Conservation (phyloP, 108 stramenopile genomes). For the Skeletonema potamos region DNA sequence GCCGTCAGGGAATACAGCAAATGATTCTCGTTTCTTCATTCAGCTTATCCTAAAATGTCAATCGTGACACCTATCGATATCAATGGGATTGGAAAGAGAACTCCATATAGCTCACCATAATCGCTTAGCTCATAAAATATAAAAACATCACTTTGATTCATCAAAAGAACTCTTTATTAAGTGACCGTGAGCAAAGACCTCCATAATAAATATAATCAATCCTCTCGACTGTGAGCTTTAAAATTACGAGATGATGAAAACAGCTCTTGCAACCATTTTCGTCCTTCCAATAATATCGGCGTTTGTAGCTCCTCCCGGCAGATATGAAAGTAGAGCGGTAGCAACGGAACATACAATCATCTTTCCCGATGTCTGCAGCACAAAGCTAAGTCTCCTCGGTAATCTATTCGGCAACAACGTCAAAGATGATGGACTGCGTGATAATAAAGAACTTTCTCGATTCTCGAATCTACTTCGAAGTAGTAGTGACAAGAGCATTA, state of each 20-base stretch:
- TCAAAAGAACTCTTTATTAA: too few species aligned
- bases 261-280: neutral
- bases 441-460: conserved; percentile 9
- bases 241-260: neutral
- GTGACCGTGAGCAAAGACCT: too few species aligned
- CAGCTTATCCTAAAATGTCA: too few species aligned
- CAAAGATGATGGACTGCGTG: neutral
- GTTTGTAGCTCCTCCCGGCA: neutral
- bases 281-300: neutral
- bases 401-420: conserved; percentile 6
- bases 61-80: too few species aligned
- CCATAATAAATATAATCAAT: too few species aligned
- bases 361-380: neutral
- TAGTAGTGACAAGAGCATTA: neutral
- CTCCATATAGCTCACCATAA: too few species aligned
- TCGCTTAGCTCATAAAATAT: too few species aligned
- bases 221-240: too few species aligned
- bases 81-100: too few species aligned
- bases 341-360: neutral
- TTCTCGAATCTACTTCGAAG: conserved; percentile 1
- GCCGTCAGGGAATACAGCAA: too few species aligned
- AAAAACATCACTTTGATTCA: too few species aligned
- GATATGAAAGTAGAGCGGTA: neutral
- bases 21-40: too few species aligned
- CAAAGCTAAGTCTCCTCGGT: neutral